Evolutionary conservation across 768 basidiomycete species (phyloP).

Genomic region (Termitomyces sp.): DNA sequence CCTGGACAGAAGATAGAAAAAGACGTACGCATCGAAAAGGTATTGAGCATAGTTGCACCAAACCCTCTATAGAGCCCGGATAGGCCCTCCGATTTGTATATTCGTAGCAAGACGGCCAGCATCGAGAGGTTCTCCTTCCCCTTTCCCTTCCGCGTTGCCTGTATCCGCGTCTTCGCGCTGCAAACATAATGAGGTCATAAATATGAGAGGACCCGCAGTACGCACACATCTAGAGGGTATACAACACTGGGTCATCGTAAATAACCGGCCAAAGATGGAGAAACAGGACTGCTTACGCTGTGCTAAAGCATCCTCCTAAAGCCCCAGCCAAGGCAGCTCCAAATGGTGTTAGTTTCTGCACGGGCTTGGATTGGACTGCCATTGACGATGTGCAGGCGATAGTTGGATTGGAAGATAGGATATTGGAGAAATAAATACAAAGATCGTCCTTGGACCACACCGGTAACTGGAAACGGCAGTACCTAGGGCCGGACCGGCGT

Average conservation of each 20-base stretch:
- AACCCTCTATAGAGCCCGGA: conserved; percentile 87
- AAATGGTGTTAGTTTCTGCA: conserved; percentile 74
- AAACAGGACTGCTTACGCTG: conserved; percentile 59
- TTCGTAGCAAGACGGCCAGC: conserved; percentile 57
- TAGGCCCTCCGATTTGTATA: conserved; percentile 79
- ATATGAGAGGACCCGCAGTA: neutral
- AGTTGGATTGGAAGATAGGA: conserved; percentile 5
- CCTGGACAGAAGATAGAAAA: neutral
- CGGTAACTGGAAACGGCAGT: neutral
- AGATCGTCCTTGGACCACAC: neutral
- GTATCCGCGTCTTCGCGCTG: conserved; percentile 93
- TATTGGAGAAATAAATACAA: conserved; percentile 14
- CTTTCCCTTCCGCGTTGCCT: conserved; percentile 61
- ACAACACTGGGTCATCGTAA: conserved; percentile 54
- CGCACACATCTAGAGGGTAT: conserved; percentile 93
- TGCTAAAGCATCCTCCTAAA: conserved; percentile 88
- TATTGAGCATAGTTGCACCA: conserved; percentile 95
- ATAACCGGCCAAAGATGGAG: neutral
- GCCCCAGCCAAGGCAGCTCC: conserved; percentile 91
- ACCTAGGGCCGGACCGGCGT: conserved; percentile 13
- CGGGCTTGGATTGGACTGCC: conserved; percentile 52
- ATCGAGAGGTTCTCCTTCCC: conserved; percentile 54
- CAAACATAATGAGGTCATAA: conserved; percentile 1
- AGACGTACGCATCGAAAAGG: conserved; percentile 90
- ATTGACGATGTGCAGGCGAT: conserved; percentile 22